Percentiles rank a stretch among this genome's conserved stretches.
These are phyloP conservation scores for Lichtheimia corymbifera DNA, from an alignment of 371 early-diverging fungal species.

Conservation along the genomic window DNA sequence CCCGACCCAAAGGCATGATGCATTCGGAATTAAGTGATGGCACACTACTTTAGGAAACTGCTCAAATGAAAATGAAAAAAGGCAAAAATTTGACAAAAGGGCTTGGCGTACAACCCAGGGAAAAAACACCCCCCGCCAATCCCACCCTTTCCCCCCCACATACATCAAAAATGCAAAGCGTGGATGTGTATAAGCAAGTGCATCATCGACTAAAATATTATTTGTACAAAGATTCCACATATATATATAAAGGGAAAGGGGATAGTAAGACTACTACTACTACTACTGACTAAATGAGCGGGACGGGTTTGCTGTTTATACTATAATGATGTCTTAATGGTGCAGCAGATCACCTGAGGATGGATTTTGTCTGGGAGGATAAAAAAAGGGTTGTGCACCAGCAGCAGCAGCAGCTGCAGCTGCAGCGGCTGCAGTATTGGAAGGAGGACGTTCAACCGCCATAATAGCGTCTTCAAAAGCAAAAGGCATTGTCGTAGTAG, in stretches of 20 bases:
- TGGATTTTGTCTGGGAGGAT: neutral
- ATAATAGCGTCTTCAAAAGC: neutral
- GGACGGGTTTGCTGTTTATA: neutral
- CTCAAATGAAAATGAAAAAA: neutral
- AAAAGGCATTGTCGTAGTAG: neutral
- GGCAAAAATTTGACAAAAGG: no score
- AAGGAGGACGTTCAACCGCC: neutral
- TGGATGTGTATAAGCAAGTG: no score
- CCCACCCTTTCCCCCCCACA: no score
- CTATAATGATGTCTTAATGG: neutral
- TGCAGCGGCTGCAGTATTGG: neutral
- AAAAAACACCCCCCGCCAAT: no score
- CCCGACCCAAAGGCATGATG: slow-evolving; percentile 1
- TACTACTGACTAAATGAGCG: neutral
- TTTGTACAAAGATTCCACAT: neutral
- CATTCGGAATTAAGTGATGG: slow-evolving; percentile 4
- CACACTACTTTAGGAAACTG: neutral
- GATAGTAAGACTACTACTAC: neutral
- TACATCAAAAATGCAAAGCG: no score
- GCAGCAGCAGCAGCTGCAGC: no score
- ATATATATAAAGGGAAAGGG: neutral
- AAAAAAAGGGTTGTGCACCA: neutral
- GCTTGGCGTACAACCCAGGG: no score
- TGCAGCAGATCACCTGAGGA: neutral
- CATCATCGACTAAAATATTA: neutral